A percentile compares a stretch with the other conserved stretches of the same genome.
Evolutionary conservation across 2,329 filamentous ascomycete species (phyloP).

Genomic region (Rhytidhysteron rufulum): DNA sequence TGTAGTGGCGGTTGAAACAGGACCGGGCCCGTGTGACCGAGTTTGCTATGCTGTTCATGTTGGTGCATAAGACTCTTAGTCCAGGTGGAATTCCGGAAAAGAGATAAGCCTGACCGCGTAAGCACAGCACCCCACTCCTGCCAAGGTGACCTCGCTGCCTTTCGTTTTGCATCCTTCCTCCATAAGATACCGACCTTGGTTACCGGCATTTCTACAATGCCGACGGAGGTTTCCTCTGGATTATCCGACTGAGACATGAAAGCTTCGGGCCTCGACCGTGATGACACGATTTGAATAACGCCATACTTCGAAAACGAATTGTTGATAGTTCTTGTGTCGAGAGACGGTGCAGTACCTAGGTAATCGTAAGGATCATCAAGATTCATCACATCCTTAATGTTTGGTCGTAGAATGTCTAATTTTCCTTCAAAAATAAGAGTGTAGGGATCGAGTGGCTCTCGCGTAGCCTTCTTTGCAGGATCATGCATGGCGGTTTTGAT

Average conservation of each 20-base stretch:
- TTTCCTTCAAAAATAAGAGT: slow-evolving; percentile 88
- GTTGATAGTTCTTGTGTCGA: slow-evolving; percentile 79
- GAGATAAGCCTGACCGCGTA: slow-evolving; percentile 94
- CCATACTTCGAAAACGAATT: slow-evolving; percentile 88
- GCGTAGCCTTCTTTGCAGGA: slow-evolving; percentile 60
- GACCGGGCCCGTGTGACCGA: slow-evolving; percentile 71
- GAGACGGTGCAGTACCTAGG: slow-evolving; percentile 67
- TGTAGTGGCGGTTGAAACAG: slow-evolving; percentile 87
- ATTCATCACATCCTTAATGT: slow-evolving; percentile 85
- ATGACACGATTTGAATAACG: slow-evolving; percentile 90
- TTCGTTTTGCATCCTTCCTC: slow-evolving; percentile 92
- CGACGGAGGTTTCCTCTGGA: slow-evolving; percentile 74
- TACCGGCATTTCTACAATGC: slow-evolving; percentile 94
- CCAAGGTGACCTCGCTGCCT: slow-evolving; percentile 92
- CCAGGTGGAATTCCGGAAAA: slow-evolving; percentile 92
- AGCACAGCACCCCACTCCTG: slow-evolving; percentile 98
- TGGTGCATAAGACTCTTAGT: slow-evolving; percentile 88
- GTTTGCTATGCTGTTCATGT: slow-evolving; percentile 75
- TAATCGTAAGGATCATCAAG: slow-evolving; percentile 91
- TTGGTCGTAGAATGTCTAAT: slow-evolving; percentile 76
- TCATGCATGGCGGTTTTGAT: slow-evolving; percentile 59
- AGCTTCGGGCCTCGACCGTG: slow-evolving; percentile 86
- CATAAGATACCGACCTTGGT: slow-evolving; percentile 93
- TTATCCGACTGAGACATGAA: slow-evolving; percentile 89
- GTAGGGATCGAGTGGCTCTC: slow-evolving; percentile 92